A percentile compares a stretch with the other conserved stretches of the same genome.
These are phyloP conservation scores for Geranium rotundifolium DNA, from an alignment of 345 rosid species.

Conservation along the genomic window DNA sequence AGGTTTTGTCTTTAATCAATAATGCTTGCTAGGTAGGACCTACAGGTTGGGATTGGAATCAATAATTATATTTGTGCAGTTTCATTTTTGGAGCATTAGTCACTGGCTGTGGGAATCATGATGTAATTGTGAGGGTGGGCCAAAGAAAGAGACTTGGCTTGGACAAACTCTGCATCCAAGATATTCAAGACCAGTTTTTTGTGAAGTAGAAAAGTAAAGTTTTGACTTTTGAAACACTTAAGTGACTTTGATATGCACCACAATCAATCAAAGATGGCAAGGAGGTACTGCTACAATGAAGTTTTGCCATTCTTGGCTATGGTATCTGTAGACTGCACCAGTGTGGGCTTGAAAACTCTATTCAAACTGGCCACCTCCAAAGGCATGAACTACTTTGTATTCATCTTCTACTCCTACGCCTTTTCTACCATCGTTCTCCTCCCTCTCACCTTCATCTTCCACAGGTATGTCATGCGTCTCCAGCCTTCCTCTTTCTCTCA, in stretches of 20 bases:
- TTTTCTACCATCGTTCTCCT: neutral
- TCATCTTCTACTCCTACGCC: neutral
- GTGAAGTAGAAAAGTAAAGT: neutral
- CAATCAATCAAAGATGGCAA: neutral
- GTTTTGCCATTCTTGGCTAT: neutral
- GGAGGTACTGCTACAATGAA: neutral
- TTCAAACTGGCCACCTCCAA: neutral
- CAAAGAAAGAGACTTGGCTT: no score
- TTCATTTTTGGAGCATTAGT: no score
- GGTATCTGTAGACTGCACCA: neutral
- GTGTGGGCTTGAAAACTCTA: neutral
- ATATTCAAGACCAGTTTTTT: neutral
- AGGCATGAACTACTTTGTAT: neutral
- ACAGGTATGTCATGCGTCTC: neutral
- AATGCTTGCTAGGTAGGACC: no score
- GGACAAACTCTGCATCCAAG: no score
- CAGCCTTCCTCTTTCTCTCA: no score
- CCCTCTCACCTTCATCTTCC: neutral
- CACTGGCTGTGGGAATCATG: no score
- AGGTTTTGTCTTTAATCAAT: no score
- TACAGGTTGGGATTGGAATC: no score
- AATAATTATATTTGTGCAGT: no score
- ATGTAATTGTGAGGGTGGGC: no score
- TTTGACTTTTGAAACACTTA: neutral
- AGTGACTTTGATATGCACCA: no score